Evolutionary conservation across 2,329 filamentous ascomycete genomes (phyloP).

Genomic region (Aquanectria penicillioides): DNA sequence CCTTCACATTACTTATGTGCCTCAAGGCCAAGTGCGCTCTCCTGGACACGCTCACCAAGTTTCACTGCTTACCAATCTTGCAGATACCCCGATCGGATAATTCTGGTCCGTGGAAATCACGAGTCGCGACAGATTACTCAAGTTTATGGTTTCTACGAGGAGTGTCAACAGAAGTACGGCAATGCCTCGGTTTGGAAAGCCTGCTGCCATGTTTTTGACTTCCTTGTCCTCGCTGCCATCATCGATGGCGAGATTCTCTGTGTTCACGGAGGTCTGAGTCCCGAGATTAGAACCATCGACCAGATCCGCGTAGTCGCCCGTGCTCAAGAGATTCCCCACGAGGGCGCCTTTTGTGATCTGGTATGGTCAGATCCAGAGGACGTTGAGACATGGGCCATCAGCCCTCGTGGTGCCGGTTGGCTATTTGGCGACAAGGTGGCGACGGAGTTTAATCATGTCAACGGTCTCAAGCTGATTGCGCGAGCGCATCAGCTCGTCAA

Average conservation of each 20-base stretch:
- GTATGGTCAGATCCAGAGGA: slow-evolving; percentile 99
- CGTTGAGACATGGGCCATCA: slow-evolving; percentile 94
- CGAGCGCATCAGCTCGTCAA: slow-evolving; percentile 98
- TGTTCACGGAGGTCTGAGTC: slow-evolving; percentile 90
- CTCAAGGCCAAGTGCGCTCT: slow-evolving; percentile 75
- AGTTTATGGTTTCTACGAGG: slow-evolving; percentile 98
- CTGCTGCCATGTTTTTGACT: slow-evolving; percentile 99
- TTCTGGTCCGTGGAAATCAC: slow-evolving; percentile 97
- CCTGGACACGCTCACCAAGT: not conserved
- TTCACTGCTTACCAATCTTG: slow-evolving; percentile 32
- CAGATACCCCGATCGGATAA: slow-evolving; percentile 93
- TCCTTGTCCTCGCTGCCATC: slow-evolving; percentile 93
- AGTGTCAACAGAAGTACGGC: slow-evolving; percentile 97
- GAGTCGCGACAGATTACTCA: slow-evolving; percentile 98
- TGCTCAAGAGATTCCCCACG: slow-evolving; percentile 97
- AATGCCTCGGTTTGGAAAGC: slow-evolving; percentile 99
- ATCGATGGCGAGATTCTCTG: slow-evolving; percentile 99
- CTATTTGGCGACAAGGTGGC: slow-evolving; percentile 98
- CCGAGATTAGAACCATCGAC: slow-evolving; percentile 95
- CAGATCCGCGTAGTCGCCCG: slow-evolving; percentile 99
- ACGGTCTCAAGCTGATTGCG: slow-evolving; percentile 93
- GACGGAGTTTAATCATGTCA: slow-evolving; percentile 96
- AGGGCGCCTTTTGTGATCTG: slow-evolving; percentile 97
- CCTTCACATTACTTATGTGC: slow-evolving; percentile 96
- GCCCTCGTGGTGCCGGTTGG: slow-evolving; percentile 94